Percentiles rank a stretch among this genome's conserved stretches.
phyloP scores from a whole-genome alignment of 202 grass and related monocot species.

The Sporobolus alterniflorus region DNA sequence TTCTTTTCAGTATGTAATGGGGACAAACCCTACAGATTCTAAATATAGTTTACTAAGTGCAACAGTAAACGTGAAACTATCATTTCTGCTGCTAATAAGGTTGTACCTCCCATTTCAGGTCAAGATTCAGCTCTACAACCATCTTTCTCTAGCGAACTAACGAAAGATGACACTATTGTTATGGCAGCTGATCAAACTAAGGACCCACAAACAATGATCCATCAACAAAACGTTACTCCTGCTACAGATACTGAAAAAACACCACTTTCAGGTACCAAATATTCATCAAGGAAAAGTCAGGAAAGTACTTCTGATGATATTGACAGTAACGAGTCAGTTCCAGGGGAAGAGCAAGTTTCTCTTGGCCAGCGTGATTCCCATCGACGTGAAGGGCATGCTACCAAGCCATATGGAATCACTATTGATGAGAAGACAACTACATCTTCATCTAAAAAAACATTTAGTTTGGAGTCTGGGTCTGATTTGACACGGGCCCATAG shows the following conservation, averaged over 20 bases:
- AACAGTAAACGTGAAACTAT: too few species aligned
- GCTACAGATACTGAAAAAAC: too few species aligned
- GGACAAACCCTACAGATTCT: too few species aligned
- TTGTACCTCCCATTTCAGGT: slow-evolving; percentile 14
- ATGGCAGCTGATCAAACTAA: slow-evolving; percentile 22
- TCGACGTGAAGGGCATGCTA: background rate
- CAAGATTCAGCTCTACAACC: background rate
- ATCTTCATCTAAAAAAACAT: slow-evolving; percentile 1
- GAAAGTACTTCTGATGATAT: slow-evolving; percentile 10
- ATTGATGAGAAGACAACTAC: background rate
- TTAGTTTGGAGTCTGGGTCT: background rate
- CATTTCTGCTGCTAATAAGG: background rate
- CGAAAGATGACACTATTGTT: background rate
- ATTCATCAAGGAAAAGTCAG: background rate
- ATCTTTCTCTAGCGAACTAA: too few species aligned
- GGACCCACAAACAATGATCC: slow-evolving; percentile 1
- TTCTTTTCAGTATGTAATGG: too few species aligned
- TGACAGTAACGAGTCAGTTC: slow-evolving; percentile 3
- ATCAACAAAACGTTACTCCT: too few species aligned
- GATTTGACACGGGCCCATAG: background rate
- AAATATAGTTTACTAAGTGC: too few species aligned
- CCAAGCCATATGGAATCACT: background rate
- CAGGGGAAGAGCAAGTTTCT: slow-evolving; percentile 1
- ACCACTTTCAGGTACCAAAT: background rate
- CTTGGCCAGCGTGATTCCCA: too few species aligned